Percentiles rank a stretch among this genome's conserved stretches.
Conservation (phyloP, 2,329 filamentous ascomycete species). For the Chaetomium sp. region DNA sequence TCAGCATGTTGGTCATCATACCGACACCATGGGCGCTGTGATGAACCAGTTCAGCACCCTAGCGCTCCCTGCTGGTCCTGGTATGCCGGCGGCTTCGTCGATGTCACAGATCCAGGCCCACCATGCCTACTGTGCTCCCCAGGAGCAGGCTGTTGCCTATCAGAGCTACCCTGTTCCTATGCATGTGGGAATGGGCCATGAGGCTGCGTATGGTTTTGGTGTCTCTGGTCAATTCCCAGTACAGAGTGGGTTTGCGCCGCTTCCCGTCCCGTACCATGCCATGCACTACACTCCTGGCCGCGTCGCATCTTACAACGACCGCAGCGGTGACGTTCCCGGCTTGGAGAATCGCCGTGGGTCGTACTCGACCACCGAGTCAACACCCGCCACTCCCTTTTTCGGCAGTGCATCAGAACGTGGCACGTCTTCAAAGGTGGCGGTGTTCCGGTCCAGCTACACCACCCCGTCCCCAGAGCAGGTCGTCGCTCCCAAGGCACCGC, state of each 20-base stretch:
- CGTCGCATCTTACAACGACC: conserved; percentile 37
- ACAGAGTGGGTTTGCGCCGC: conserved; percentile 26
- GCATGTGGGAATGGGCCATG: conserved; percentile 24
- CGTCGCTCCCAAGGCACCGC: conserved; percentile 37
- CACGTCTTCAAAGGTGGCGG: conserved; percentile 53
- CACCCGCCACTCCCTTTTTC: conserved; percentile 60
- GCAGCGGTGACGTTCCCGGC: conserved; percentile 47
- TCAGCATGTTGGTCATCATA: conserved; percentile 22
- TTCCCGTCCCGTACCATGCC: conserved; percentile 32
- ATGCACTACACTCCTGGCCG: conserved; percentile 51
- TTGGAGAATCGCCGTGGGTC: conserved; percentile 61
- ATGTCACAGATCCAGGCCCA: conserved; percentile 19
- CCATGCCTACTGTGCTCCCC: conserved; percentile 23
- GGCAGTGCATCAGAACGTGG: conserved; percentile 53
- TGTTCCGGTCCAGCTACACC: conserved; percentile 53
- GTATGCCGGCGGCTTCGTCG: conserved; percentile 14
- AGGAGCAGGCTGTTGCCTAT: conserved; percentile 26
- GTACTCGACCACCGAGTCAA: conserved; percentile 62
- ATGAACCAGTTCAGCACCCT: conserved; percentile 28
- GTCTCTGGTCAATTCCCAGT: conserved; percentile 25
- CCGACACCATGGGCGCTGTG: conserved; percentile 23
- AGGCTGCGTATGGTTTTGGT: conserved; percentile 22
- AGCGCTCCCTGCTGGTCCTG: conserved; percentile 19
- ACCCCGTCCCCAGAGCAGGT: conserved; percentile 54
- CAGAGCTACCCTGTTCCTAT: conserved; percentile 27